Percentiles rank a stretch among this genome's conserved stretches.
These are phyloP conservation scores for Hypoxylon trugodes DNA, from an alignment of 495 filamentous ascomycete species.

Conservation along the genomic window DNA sequence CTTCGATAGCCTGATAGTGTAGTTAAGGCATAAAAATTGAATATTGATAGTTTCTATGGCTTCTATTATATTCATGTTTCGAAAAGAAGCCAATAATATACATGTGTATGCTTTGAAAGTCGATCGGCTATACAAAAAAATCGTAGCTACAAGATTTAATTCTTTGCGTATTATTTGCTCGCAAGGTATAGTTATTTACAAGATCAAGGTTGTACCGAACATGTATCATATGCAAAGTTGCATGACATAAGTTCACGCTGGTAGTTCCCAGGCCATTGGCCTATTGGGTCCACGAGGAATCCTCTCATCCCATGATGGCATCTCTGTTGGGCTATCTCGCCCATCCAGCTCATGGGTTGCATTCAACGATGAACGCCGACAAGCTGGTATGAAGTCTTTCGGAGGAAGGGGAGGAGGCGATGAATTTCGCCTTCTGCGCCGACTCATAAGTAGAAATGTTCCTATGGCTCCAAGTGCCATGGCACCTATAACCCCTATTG, in stretches of 20 bases:
- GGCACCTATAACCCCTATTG: slow-evolving; percentile 12
- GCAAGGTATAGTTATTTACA: no score
- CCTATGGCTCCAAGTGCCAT: slow-evolving; percentile 1
- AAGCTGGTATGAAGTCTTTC: neutral
- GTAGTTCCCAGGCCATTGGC: slow-evolving; percentile 12
- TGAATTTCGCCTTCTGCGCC: neutral
- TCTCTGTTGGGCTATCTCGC: slow-evolving; percentile 1
- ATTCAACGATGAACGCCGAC: neutral
- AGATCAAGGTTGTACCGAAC: no score
- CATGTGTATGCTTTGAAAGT: no score
- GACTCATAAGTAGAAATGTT: slow-evolving; percentile 16
- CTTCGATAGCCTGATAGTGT: no score
- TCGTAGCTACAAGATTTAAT: no score
- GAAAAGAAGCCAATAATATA: no score
- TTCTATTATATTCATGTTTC: no score
- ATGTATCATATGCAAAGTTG: no score
- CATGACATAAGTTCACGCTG: slow-evolving; percentile 1
- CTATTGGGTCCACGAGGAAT: neutral
- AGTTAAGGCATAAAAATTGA: no score
- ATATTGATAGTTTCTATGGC: no score
- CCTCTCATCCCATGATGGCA: slow-evolving; percentile 6
- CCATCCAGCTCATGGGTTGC: slow-evolving; percentile 10
- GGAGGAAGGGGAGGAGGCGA: neutral
- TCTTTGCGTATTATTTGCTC: no score
- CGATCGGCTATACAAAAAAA: no score